These are phyloP conservation scores for Amyloporia xantha DNA, from an alignment of 768 basidiomycete genomes.

Conservation along the genomic window DNA sequence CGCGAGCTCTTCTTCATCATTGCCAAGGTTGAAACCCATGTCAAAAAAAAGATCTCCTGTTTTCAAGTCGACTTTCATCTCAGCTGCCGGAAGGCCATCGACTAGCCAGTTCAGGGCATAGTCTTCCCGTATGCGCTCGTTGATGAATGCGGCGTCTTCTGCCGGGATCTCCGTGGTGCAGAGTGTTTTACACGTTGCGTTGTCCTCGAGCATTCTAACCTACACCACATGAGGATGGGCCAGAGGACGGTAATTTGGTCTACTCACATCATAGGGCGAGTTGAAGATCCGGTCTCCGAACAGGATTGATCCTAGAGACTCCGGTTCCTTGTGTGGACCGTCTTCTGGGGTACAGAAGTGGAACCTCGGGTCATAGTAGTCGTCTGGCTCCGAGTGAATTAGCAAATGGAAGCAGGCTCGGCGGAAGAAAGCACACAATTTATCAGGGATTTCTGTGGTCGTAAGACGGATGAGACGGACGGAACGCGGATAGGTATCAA, in stretches of 20 bases:
- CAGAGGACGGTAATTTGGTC: not conserved
- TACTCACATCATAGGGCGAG: constrained; percentile 72
- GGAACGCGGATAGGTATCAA: constrained; percentile 1
- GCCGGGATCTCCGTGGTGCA: constrained; percentile 57
- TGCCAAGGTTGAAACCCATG: constrained; percentile 90
- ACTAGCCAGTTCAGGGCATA: constrained; percentile 94
- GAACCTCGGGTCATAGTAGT: constrained; percentile 86
- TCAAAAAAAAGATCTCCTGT: constrained; percentile 87
- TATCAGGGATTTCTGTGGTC: constrained; percentile 78
- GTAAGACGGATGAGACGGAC: constrained; percentile 1
- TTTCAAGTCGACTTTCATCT: constrained; percentile 79
- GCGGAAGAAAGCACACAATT: constrained; percentile 51
- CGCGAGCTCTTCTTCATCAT: constrained; percentile 50
- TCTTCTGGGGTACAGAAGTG: constrained; percentile 79
- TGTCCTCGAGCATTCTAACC: constrained; percentile 78
- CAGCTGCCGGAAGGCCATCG: constrained; percentile 89
- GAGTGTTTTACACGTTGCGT: constrained; percentile 67
- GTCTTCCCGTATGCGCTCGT: constrained; percentile 85
- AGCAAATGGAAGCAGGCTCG: not conserved
- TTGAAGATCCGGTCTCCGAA: constrained; percentile 95
- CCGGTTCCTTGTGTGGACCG: constrained; percentile 70
- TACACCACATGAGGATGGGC: constrained; percentile 23
- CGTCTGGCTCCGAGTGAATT: constrained; percentile 46
- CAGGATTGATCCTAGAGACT: constrained; percentile 88
- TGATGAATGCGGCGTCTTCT: constrained; percentile 83